These are phyloP conservation scores for Ophiostoma triangulosporum DNA, from an alignment of 2,329 filamentous ascomycete species.

Conservation along the genomic window DNA sequence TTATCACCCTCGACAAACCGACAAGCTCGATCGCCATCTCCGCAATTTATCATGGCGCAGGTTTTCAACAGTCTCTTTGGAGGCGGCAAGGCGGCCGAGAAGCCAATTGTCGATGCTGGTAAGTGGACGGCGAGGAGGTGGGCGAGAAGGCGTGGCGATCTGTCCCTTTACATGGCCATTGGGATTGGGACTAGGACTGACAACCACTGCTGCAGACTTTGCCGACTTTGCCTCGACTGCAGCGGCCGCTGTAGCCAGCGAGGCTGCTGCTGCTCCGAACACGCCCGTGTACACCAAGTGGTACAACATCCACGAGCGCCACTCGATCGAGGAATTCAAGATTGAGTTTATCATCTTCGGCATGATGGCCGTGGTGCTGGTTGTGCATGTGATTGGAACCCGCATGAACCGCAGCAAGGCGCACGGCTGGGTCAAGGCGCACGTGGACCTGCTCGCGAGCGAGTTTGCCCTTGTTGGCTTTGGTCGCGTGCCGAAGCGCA, in stretches of 20 bases:
- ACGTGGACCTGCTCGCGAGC: conserved; percentile 55
- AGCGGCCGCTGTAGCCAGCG: conserved; percentile 24
- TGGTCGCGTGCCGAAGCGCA: conserved; percentile 32
- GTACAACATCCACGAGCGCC: conserved; percentile 94
- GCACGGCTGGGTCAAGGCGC: conserved; percentile 63
- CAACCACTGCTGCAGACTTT: conserved; percentile 51
- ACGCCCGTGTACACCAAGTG: conserved; percentile 72
- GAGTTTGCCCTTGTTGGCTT: conserved; percentile 89
- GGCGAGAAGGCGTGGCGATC: neutral
- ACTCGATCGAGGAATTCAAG: conserved; percentile 71
- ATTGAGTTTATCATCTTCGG: conserved; percentile 72
- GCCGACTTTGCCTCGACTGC: conserved; percentile 76
- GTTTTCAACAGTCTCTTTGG: conserved; percentile 58
- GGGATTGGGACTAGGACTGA: neutral
- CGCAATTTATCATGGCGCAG: conserved; percentile 32
- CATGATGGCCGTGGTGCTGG: conserved; percentile 59
- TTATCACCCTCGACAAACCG: neutral
- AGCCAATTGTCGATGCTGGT: conserved; percentile 49
- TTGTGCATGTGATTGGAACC: conserved; percentile 70
- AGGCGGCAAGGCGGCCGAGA: conserved; percentile 46
- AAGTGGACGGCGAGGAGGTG: conserved; percentile 19
- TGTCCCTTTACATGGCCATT: neutral
- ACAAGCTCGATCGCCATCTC: conserved; percentile 8
- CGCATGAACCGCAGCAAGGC: conserved; percentile 69
- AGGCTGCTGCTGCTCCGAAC: conserved; percentile 32